These are phyloP conservation scores for Aspergillus hortae DNA, from an alignment of 2,329 filamentous ascomycete genomes.

Conservation along the genomic window DNA sequence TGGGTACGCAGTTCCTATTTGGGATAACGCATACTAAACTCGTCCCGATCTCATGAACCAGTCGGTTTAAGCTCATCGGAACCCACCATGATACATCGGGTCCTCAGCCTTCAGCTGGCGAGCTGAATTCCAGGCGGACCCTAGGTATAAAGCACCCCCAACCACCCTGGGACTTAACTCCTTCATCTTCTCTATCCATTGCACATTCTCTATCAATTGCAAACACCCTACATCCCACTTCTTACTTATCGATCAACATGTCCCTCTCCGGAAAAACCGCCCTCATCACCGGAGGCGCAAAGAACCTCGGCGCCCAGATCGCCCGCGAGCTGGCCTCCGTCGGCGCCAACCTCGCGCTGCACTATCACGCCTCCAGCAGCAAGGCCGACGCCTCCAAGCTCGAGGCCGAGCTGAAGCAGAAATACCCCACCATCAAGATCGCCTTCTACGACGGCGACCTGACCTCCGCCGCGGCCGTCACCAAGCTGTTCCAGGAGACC, in stretches of 20 bases:
- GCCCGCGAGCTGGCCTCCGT: slow-evolving; percentile 34
- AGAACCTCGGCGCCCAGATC: slow-evolving; percentile 41
- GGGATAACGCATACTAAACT: slow-evolving; percentile 20
- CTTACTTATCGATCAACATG: slow-evolving; percentile 19
- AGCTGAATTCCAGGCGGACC: no score
- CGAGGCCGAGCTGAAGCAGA: slow-evolving; percentile 34
- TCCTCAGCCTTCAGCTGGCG: no score
- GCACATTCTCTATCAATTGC: background rate
- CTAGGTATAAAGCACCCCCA: background rate
- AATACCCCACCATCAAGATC: slow-evolving; percentile 31
- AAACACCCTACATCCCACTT: background rate
- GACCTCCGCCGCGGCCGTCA: slow-evolving; percentile 39
- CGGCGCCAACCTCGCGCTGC: slow-evolving; percentile 38
- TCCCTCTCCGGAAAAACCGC: slow-evolving; percentile 40
- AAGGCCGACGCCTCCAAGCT: slow-evolving; percentile 36
- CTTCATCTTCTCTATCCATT: no score
- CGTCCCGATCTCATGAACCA: background rate
- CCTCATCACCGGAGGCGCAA: slow-evolving; percentile 42
- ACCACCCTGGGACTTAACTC: background rate
- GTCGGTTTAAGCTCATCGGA: background rate
- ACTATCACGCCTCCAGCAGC: slow-evolving; percentile 42
- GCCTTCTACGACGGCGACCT: slow-evolving; percentile 45
- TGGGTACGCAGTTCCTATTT: background rate
- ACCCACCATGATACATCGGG: no score
- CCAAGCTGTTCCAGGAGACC: slow-evolving; percentile 40